Evolutionary conservation across 2,329 filamentous ascomycete species (phyloP).

Genomic region (Penicillium sp.): DNA sequence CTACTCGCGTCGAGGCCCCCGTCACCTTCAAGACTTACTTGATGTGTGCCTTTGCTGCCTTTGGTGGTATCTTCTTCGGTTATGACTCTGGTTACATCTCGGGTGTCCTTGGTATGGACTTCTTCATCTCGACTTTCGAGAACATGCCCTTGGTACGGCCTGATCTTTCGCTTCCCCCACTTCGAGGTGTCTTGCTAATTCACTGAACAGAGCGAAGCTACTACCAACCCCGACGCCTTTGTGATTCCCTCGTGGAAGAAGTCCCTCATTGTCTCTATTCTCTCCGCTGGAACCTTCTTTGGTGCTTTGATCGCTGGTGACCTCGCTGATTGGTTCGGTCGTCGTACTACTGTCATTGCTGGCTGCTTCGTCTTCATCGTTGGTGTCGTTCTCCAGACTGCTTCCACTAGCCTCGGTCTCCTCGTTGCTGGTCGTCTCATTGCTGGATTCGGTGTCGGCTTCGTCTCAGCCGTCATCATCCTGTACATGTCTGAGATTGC

Average conservation of each 20-base stretch:
- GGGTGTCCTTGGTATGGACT: constrained; percentile 51
- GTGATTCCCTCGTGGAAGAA: constrained; percentile 49
- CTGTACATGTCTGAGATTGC: constrained; percentile 83
- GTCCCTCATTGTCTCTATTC: constrained; percentile 70
- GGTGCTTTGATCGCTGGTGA: constrained; percentile 75
- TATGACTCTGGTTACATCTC: constrained; percentile 59
- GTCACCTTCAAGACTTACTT: constrained; percentile 60
- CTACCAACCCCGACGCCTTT: constrained; percentile 36
- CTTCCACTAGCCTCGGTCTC: constrained; percentile 53
- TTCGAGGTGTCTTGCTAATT: neutral
- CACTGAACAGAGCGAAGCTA: constrained; percentile 21
- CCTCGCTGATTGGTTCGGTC: constrained; percentile 69
- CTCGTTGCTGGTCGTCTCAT: constrained; percentile 73
- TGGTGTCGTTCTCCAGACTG: constrained; percentile 67
- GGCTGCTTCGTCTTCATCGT: constrained; percentile 70
- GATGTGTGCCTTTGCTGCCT: constrained; percentile 60
- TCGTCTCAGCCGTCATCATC: constrained; percentile 76
- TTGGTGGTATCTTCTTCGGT: constrained; percentile 61
- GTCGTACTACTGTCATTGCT: constrained; percentile 62
- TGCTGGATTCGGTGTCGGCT: constrained; percentile 75
- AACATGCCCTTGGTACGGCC: constrained; percentile 27
- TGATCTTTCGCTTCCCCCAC: neutral
- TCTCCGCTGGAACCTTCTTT: constrained; percentile 76
- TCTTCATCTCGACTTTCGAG: constrained; percentile 46
- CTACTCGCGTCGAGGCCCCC: constrained; percentile 57